Percentiles rank a stretch among this genome's conserved stretches.
Conservation (phyloP, 768 basidiomycete genomes). For the Sarcomyxa edulis region DNA sequence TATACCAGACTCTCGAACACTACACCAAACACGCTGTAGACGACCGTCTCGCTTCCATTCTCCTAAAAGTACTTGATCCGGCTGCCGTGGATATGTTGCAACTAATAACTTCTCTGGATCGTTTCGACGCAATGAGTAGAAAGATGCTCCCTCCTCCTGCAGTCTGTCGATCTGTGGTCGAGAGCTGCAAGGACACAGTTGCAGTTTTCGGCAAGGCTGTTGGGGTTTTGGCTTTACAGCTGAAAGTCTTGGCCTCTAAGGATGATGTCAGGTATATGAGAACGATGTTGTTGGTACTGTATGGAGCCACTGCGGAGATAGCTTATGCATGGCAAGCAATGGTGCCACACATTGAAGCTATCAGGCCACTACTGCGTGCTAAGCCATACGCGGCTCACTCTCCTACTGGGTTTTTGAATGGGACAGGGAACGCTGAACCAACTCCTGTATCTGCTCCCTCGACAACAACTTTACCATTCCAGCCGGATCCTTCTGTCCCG, state of each 20-base stretch:
- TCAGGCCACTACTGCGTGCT: conserved; percentile 55
- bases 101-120: conserved; percentile 84
- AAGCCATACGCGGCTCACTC: conserved; percentile 20
- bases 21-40: conserved; percentile 81
- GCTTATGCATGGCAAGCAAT: conserved; percentile 80
- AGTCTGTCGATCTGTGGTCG: conserved; percentile 73
- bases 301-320: conserved; percentile 87
- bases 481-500: no score
- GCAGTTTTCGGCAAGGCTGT: conserved; percentile 86
- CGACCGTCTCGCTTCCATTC: conserved; percentile 73
- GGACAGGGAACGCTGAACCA: conserved; percentile 19
- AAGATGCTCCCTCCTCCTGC: conserved; percentile 61
- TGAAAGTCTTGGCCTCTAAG: conserved; percentile 65
- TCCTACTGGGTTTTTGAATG: conserved; percentile 7
- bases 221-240: conserved; percentile 72
- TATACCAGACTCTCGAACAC: conserved; percentile 84
- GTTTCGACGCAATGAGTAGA: conserved; percentile 80
- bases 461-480: conserved; percentile 16
- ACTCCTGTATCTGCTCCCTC: conserved; percentile 22
- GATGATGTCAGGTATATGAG: conserved; percentile 87
- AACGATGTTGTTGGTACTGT: conserved; percentile 81
- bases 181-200: conserved; percentile 81
- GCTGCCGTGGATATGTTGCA: conserved; percentile 77
- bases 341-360: conserved; percentile 61
- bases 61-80: conserved; percentile 82